These are phyloP conservation scores for Hypoxylon sp. DNA, from an alignment of 2,329 filamentous ascomycete species.

Conservation along the genomic window DNA sequence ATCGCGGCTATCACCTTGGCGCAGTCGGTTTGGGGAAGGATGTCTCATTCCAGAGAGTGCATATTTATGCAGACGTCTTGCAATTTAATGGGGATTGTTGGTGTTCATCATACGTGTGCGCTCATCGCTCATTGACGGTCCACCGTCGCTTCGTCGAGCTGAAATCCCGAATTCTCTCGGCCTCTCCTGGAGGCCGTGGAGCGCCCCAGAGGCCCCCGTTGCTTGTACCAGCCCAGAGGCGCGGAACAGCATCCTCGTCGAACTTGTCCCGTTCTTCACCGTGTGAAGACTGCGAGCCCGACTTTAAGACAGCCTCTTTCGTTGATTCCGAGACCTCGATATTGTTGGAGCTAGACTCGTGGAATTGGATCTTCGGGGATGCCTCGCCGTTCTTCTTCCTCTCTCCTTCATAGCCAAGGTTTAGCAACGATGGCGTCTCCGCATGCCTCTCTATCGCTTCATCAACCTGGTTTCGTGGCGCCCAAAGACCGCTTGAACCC, in stretches of 20 bases:
- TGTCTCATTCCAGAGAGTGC: background rate
- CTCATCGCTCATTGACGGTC: slow-evolving; percentile 53
- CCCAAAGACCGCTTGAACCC: slow-evolving; percentile 65
- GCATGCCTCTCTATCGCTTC: slow-evolving; percentile 45
- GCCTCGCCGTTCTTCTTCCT: slow-evolving; percentile 41
- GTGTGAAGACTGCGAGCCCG: slow-evolving; percentile 24
- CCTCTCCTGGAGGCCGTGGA: slow-evolving; percentile 51
- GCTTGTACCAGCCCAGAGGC: slow-evolving; percentile 47
- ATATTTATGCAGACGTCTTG: background rate
- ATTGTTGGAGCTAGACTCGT: slow-evolving; percentile 6
- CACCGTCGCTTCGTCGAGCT: slow-evolving; percentile 51
- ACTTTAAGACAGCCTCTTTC: slow-evolving; percentile 3
- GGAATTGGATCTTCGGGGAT: slow-evolving; percentile 17
- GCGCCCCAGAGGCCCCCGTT: slow-evolving; percentile 52
- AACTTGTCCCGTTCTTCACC: slow-evolving; percentile 51
- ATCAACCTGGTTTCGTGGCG: slow-evolving; percentile 59
- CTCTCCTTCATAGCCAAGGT: slow-evolving; percentile 63
- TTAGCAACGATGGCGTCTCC: slow-evolving; percentile 61
- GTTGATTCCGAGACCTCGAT: background rate
- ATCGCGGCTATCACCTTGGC: background rate
- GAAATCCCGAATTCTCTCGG: slow-evolving; percentile 51
- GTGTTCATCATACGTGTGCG: background rate
- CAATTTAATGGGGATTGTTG: background rate
- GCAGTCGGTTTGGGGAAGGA: background rate
- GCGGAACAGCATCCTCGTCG: slow-evolving; percentile 44